Base-by-base conservation (phyloP, 495 filamentous ascomycete genomes). In the Physcia stellaris region DNA sequence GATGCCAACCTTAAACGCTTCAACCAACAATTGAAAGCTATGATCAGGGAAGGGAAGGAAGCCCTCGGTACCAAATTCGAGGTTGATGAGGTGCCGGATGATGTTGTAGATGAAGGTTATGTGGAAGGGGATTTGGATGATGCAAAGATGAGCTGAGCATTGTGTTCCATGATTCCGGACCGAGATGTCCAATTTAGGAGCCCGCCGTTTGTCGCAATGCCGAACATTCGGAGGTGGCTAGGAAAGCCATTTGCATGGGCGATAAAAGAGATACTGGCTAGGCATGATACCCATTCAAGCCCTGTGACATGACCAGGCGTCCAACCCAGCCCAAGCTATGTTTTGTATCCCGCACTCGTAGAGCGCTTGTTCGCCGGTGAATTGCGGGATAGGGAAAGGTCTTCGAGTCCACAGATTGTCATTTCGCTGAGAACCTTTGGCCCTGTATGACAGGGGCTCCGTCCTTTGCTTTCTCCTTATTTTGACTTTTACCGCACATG, bases 1-100 rank as follows among this genome's bases (percentile, higher is more conserved):
- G 87, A 95, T 48, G 71, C 73, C 29, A 76, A 77, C 37, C 70
- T 98, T 37, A 71, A 73, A 39, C 72, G 77, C 16, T 72, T 95
- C 55, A 90, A 88, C 51, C 66, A 73, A 26, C 75, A 78, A 48
- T 59, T 95, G 19, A 73, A 79, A 48, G 76, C 70, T 22, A 84
- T 98, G 83, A 93, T 98, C 30, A 58, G 77, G 6, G 78, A 95
- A 55, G 90, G 86, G 0, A 81, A 78, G 52, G 82, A 90, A 51
- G 90, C 90, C 10, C 51, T 95, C 16, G 85, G 83, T 9, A 81
- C 83, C 23, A 86, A 65, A 35, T 66, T 86, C 13, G 79, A 84
- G 50, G 69, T 96, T 32, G 73, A 79, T 41, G 71, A 76, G 30
- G 62, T 64, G 11, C 64, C 71, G 57, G 67, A 70, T 26, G 29